Evolutionary conservation across 2,329 filamentous ascomycete genomes (phyloP).

Genomic region (Phyllosticta citrichinensis): DNA sequence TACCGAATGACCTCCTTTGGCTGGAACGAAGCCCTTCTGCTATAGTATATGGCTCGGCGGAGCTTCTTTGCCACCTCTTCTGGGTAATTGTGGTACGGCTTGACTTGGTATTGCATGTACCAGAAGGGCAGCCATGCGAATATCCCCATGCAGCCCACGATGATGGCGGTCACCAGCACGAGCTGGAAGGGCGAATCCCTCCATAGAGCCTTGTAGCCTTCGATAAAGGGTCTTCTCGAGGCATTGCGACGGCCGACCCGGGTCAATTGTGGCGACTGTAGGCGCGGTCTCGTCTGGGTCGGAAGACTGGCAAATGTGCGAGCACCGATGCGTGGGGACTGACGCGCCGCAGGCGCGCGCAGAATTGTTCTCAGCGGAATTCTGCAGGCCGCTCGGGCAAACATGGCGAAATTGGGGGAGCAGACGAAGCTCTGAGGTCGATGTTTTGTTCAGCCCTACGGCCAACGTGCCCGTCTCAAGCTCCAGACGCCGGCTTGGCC

Average conservation of each 20-base stretch:
- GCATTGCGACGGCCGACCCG: slow-evolving; percentile 19
- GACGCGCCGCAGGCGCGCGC: slow-evolving; percentile 19
- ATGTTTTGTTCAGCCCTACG: slow-evolving; percentile 10
- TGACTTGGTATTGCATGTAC: slow-evolving; percentile 37
- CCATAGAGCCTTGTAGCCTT: slow-evolving; percentile 25
- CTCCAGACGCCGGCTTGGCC: slow-evolving; percentile 5
- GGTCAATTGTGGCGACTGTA: slow-evolving; percentile 16
- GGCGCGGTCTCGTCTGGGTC: slow-evolving; percentile 16
- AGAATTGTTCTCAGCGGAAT: slow-evolving; percentile 16
- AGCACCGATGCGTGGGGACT: slow-evolving; percentile 13
- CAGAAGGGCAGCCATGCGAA: slow-evolving; percentile 37
- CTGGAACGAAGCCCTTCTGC: slow-evolving; percentile 45
- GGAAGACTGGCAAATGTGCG: slow-evolving; percentile 16
- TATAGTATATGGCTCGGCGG: slow-evolving; percentile 78
- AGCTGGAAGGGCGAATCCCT: slow-evolving; percentile 30
- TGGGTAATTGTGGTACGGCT: slow-evolving; percentile 49
- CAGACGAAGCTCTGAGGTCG: slow-evolving; percentile 2
- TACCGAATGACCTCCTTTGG: slow-evolving; percentile 69
- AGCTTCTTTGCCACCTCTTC: slow-evolving; percentile 66
- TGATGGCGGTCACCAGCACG: slow-evolving; percentile 25
- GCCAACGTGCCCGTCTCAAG: slow-evolving; percentile 2
- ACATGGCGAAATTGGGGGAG: slow-evolving; percentile 22
- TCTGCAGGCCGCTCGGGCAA: slow-evolving; percentile 24
- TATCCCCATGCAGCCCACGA: slow-evolving; percentile 29
- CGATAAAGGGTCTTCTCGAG: slow-evolving; percentile 16